phyloP scores from a whole-genome alignment of 208 protist genomes.

The Trypanosoma platydactyli region DNA sequence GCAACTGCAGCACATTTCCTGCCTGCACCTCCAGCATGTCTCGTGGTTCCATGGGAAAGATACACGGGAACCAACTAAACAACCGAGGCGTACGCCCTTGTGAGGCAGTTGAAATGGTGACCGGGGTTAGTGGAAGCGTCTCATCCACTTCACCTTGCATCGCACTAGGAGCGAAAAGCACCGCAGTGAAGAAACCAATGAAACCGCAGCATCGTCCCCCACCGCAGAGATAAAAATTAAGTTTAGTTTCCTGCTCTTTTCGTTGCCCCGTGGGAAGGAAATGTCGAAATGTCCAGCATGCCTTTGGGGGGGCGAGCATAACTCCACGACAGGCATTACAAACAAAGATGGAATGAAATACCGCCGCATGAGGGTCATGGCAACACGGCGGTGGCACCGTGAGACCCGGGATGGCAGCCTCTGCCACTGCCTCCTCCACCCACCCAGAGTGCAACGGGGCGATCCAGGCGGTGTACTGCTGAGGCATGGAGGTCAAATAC shows the following conservation, averaged over 20 bases:
- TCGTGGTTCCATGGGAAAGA: conserved; percentile 59
- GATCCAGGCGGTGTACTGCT: conserved; percentile 75
- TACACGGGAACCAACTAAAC: conserved; percentile 90
- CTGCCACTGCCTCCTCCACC: conserved; percentile 53
- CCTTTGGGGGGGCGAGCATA: conserved; percentile 51
- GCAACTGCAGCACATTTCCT: conserved; percentile 32
- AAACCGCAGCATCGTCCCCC: conserved; percentile 61
- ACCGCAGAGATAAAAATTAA: conserved; percentile 42
- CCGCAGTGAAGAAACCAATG: conserved; percentile 67
- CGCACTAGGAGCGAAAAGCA: conserved; percentile 45
- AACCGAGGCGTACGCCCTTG: conserved; percentile 51
- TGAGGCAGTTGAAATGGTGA: conserved; percentile 27
- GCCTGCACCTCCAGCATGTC: conserved; percentile 37
- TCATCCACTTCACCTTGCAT: conserved; percentile 17
- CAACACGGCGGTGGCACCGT: conserved; percentile 47
- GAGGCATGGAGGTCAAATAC: conserved; percentile 63
- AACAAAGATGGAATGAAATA: conserved; percentile 76
- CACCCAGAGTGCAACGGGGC: conserved; percentile 72
- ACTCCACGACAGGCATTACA: conserved; percentile 60
- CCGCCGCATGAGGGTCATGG: conserved; percentile 51
- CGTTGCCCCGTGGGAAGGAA: conserved; percentile 8
- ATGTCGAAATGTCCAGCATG: conserved; percentile 84
- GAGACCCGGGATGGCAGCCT: conserved; percentile 61
- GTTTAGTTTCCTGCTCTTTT: conserved; percentile 35
- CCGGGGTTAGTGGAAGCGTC: neutral